Percentiles rank a stretch among this genome's conserved stretches.
phyloP scores from a whole-genome alignment of 345 rosid genomes.

The Raphanus sativus region DNA sequence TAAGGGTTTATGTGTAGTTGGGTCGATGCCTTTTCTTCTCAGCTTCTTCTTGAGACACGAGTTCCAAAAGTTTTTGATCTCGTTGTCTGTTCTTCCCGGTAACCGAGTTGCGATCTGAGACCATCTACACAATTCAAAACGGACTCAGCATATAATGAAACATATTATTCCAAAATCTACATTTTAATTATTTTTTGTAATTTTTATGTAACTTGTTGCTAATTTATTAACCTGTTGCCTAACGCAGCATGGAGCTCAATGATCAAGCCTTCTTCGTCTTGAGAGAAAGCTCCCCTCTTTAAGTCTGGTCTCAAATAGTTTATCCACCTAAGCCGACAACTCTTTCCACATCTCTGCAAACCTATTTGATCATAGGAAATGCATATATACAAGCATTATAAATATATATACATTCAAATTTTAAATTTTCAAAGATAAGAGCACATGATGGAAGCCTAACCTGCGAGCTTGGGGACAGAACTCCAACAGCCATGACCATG shows the following conservation, averaged over 20 bases:
- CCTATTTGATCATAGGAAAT: constrained; percentile 31
- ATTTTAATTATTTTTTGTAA: not conserved
- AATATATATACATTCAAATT: not conserved
- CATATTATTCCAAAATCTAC: not conserved
- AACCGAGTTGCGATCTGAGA: constrained; percentile 63
- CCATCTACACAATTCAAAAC: constrained; percentile 46
- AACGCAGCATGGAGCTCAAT: constrained; percentile 59
- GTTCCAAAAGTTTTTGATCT: constrained; percentile 70
- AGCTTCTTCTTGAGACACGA: constrained; percentile 68
- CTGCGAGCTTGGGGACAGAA: constrained; percentile 83
- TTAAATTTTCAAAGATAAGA: not conserved
- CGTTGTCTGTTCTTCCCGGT: constrained; percentile 68
- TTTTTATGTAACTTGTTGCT: not conserved
- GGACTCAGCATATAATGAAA: not conserved
- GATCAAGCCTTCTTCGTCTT: constrained; percentile 60
- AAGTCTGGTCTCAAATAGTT: constrained; percentile 92
- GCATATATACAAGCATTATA: constrained; percentile 8
- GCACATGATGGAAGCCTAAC: constrained; percentile 36
- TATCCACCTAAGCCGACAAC: constrained; percentile 92
- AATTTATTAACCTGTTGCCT: constrained; percentile 56
- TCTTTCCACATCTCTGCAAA: constrained; percentile 54
- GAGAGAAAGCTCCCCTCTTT: constrained; percentile 73
- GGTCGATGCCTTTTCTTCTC: constrained; percentile 46
- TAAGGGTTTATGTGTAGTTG: constrained; percentile 41
- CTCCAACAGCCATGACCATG: constrained; percentile 91